Base-by-base conservation (phyloP, 108 stramenopile species). In the Nitzschia inconspicua region DNA sequence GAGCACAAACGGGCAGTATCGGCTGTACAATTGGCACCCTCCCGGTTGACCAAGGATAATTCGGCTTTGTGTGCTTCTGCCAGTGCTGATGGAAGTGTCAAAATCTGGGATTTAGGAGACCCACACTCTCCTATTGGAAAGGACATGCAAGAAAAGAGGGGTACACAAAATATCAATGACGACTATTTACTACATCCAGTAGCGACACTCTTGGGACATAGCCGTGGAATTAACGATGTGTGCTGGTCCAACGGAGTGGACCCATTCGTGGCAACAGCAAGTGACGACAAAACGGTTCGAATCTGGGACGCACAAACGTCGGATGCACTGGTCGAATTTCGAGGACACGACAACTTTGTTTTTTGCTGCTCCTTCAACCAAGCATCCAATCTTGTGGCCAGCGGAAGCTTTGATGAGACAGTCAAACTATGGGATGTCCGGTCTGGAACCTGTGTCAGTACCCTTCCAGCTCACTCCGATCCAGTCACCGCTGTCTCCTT, bases 341-440 rank as follows among this genome's bases (percentile, higher is more conserved):
- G 77, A 16, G 96, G 96, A 30, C 96, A 97, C 70, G 71, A 84
- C 28, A 86, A 86, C 58, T 96, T 95, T 68, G 94, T 95, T 14
- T 97, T 97, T 65, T 87, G 83, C 51, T 80, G 81, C 42, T 75
- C 75, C 28, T 93, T 96, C 78, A 89, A 89, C 53, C 73, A 72
- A 35, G 47, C 74, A 23, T 73, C 74, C 6, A 92, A 92, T 70
- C 58, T 97, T 57, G 48, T 97, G 40, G 90, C 75, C 9, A 67
- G 75, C 19, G 97, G 97, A 2, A 78, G 78, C 31, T 96, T 89
- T 62, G 96, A 98, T 59, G 95, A 96, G 60, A 96, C 90, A 3
- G 96, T 98, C 25, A 92, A 95, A 56, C 47, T 98, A 6, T 98
- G 96, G 96, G 97, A 98, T 66, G 75, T 96, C 3, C 83, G 96